Conservation (phyloP, 1,284 basidiomycete species). For the Farysia itapuensis region DNA sequence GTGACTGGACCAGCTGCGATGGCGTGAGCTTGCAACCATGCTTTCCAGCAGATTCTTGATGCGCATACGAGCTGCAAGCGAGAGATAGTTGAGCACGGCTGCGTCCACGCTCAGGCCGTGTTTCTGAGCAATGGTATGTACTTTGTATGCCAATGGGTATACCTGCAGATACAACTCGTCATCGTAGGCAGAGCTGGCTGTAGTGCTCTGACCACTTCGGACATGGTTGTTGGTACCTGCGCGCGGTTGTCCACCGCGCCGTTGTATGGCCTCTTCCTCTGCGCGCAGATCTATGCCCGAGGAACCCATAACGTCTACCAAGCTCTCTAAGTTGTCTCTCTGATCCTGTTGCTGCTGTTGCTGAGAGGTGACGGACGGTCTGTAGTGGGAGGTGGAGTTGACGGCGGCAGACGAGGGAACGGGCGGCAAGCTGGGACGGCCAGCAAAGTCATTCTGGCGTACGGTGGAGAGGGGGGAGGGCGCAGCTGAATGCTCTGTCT, state of each 20-base stretch:
- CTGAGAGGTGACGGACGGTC: no score
- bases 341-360: slow-evolving; percentile 6
- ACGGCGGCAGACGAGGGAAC: no score
- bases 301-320: slow-evolving; percentile 53
- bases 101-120: slow-evolving; percentile 54
- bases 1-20: slow-evolving; percentile 55
- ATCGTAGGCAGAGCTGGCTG: slow-evolving; percentile 12
- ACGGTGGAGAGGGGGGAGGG: no score
- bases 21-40: slow-evolving; percentile 54
- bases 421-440: no score
- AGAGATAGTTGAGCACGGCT: slow-evolving; percentile 54
- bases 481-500: no score
- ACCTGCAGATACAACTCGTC: slow-evolving; percentile 49
- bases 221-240: slow-evolving; percentile 15
- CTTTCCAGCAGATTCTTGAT: slow-evolving; percentile 54
- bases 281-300: slow-evolving; percentile 55
- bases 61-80: slow-evolving; percentile 47
- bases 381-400: no score
- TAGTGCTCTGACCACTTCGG: no score
- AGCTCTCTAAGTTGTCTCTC: slow-evolving; percentile 42
- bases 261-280: slow-evolving; percentile 53
- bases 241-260: slow-evolving; percentile 33
- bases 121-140: slow-evolving; percentile 44
- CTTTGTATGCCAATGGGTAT: slow-evolving; percentile 49
- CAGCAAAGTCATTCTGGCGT: not conserved